Evolutionary conservation across 495 filamentous ascomycete species (phyloP).

Genomic region (Penicillium ucsense): DNA sequence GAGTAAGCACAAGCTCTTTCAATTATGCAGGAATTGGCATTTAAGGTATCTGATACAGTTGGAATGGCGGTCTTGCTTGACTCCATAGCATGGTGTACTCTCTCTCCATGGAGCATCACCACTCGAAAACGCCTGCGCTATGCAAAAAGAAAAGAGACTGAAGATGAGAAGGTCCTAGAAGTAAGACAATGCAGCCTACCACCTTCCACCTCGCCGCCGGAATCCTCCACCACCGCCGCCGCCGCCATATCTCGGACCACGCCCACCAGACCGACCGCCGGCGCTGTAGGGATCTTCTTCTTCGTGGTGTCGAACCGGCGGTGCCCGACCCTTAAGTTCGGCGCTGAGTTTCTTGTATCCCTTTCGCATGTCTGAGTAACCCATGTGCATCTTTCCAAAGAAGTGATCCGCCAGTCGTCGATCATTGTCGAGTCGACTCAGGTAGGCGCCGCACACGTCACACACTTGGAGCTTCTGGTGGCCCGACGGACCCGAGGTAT

Average conservation of each 20-base stretch:
- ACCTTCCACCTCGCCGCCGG: constrained; percentile 32
- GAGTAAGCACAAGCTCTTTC: too few relatives aligned
- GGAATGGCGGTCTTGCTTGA: constrained; percentile 11
- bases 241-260: constrained; percentile 38
- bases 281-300: constrained; percentile 39
- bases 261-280: constrained; percentile 44
- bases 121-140: constrained; percentile 38
- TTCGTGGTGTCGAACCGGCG: constrained; percentile 46
- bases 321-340: constrained; percentile 66
- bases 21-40: too few relatives aligned
- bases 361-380: constrained; percentile 95
- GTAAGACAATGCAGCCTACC: constrained; percentile 15
- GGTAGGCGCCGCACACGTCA: constrained; percentile 93
- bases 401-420: constrained; percentile 91
- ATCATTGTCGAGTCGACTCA: constrained; percentile 87
- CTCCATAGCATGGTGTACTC: constrained; percentile 8
- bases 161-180: background rate
- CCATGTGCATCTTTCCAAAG: constrained; percentile 98
- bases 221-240: constrained; percentile 31
- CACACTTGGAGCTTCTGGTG: constrained; percentile 98
- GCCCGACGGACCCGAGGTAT: constrained; percentile 82
- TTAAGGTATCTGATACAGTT: constrained; percentile 2
- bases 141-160: constrained; percentile 25
- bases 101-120: constrained; percentile 10
- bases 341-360: constrained; percentile 76